Conservation (phyloP, 2,329 filamentous ascomycete genomes). For the Colletotrichum theobromicola region DNA sequence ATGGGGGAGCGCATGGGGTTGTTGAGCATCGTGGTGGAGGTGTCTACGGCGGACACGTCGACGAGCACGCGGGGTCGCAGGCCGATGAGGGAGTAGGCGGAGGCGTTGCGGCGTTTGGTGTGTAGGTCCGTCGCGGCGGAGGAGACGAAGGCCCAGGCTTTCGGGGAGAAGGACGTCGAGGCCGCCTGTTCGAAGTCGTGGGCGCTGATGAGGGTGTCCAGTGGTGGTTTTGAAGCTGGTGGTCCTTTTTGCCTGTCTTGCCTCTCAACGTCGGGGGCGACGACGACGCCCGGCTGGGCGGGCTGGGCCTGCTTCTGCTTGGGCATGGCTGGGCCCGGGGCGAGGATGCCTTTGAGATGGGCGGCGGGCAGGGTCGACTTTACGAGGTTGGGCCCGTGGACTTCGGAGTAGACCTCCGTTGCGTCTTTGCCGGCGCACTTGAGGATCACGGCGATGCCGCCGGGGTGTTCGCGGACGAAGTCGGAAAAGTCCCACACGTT, state of each 20-base stretch:
- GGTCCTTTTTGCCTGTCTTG: neutral
- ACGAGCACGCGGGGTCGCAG: slow-evolving; percentile 64
- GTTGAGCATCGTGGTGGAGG: slow-evolving; percentile 60
- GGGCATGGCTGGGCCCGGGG: neutral
- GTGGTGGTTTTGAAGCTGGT: slow-evolving; percentile 43
- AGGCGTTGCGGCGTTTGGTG: slow-evolving; percentile 61
- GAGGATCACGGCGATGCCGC: slow-evolving; percentile 47
- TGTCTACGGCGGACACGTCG: slow-evolving; percentile 58
- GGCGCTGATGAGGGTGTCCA: slow-evolving; percentile 60
- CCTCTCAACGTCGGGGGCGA: neutral
- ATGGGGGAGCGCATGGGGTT: slow-evolving; percentile 58
- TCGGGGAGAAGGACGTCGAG: slow-evolving; percentile 57
- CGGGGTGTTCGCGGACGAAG: slow-evolving; percentile 55
- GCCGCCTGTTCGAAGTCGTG: slow-evolving; percentile 67
- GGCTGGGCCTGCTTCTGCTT: neutral
- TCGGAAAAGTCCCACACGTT: slow-evolving; percentile 71
- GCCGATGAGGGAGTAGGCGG: slow-evolving; percentile 59
- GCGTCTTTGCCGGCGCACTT: slow-evolving; percentile 59
- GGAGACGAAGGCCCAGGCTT: slow-evolving; percentile 74
- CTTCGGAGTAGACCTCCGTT: slow-evolving; percentile 55
- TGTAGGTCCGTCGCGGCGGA: slow-evolving; percentile 68
- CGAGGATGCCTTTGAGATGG: slow-evolving; percentile 53
- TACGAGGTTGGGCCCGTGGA: slow-evolving; percentile 52
- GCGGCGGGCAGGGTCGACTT: slow-evolving; percentile 45
- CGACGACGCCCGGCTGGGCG: slow-evolving; percentile 33